Evolutionary conservation across 257 asterid genomes (phyloP).

Genomic region (Forsythia viridissima): DNA sequence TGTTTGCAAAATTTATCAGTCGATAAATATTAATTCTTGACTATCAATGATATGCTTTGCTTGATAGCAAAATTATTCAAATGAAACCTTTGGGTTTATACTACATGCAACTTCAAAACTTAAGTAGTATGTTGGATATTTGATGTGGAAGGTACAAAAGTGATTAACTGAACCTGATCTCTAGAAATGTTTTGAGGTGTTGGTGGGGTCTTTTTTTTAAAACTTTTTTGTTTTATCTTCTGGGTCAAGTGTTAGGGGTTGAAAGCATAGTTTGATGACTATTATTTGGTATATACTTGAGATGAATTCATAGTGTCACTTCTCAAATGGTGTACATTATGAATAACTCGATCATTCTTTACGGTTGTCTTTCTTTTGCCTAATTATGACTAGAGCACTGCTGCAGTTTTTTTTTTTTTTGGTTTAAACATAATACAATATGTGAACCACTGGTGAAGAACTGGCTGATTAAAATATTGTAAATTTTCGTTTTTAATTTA

Average conservation of each 20-base stretch:
- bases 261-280: not conserved
- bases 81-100: not conserved
- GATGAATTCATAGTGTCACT: not conserved
- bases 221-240: no score
- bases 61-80: not conserved
- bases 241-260: not conserved
- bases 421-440: not conserved
- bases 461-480: conserved; percentile 11
- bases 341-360: not conserved
- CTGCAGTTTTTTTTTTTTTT: not conserved
- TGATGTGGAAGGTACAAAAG: not conserved
- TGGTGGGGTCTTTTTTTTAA: not conserved
- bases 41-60: not conserved
- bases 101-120: not conserved
- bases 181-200: not conserved
- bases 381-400: not conserved
- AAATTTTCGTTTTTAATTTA: conserved; percentile 24
- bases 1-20: not conserved
- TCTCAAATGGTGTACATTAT: not conserved
- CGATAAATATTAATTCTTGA: not conserved
- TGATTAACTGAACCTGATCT: not conserved
- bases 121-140: not conserved
- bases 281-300: not conserved
- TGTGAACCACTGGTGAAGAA: not conserved
- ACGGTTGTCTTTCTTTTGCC: not conserved